phyloP scores from a whole-genome alignment of 2,329 filamentous ascomycete species.

The Fusarium sp. region DNA sequence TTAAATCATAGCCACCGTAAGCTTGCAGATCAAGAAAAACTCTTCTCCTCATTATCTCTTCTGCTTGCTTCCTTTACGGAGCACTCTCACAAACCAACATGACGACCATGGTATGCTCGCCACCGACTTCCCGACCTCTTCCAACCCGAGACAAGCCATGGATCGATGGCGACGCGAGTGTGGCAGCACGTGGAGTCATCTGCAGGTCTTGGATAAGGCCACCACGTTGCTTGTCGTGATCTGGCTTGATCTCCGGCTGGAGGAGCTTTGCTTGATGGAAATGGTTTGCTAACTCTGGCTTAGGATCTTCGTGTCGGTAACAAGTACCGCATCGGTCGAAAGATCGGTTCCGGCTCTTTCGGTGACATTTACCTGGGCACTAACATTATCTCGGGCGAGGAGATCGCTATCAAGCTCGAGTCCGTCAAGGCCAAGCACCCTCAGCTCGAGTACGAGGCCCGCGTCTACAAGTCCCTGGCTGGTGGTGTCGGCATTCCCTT shows the following conservation, averaged over 20 bases:
- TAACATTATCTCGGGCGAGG: slow-evolving; percentile 99
- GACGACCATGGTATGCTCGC: slow-evolving; percentile 60
- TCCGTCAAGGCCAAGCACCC: slow-evolving; percentile 99
- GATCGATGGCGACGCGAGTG: neutral
- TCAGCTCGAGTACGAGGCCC: slow-evolving; percentile 97
- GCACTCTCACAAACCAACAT: slow-evolving; percentile 48
- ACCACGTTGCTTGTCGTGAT: neutral
- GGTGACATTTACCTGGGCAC: slow-evolving; percentile 99
- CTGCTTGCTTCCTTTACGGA: slow-evolving; percentile 37
- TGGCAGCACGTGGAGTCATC: neutral
- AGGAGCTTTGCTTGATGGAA: neutral
- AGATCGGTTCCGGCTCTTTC: slow-evolving; percentile 97
- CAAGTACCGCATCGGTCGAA: slow-evolving; percentile 99
- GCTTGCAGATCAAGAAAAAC: slow-evolving; percentile 36
- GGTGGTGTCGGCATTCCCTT: slow-evolving; percentile 98
- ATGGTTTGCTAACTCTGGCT: slow-evolving; percentile 29
- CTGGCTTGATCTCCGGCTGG: neutral
- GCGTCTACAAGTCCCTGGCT: slow-evolving; percentile 88
- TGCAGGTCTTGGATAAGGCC: neutral
- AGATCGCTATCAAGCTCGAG: slow-evolving; percentile 99
- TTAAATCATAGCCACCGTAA: slow-evolving; percentile 29
- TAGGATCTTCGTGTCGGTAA: slow-evolving; percentile 99
- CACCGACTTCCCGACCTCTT: neutral
- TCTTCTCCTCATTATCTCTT: neutral
- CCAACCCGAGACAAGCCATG: neutral